These are phyloP conservation scores for Aureobasidium pullulans DNA, from an alignment of 2,329 filamentous ascomycete genomes.

Conservation along the genomic window DNA sequence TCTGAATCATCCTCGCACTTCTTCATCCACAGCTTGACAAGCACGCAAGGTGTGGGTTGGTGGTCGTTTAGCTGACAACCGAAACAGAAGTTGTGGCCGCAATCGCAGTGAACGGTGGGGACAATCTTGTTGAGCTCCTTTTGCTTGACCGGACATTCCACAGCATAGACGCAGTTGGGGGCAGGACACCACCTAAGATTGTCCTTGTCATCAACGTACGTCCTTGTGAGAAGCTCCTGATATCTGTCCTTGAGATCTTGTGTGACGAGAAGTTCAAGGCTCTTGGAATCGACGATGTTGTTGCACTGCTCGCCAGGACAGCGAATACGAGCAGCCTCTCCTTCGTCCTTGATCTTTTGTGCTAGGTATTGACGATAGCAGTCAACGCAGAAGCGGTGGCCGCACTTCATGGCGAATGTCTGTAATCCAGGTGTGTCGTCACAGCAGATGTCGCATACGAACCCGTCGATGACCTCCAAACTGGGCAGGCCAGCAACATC, in stretches of 20 bases:
- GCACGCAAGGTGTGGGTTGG: conserved; percentile 80
- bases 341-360: conserved; percentile 92
- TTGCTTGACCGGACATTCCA: conserved; percentile 82
- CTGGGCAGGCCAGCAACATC: conserved; percentile 55
- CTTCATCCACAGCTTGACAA: conserved; percentile 94
- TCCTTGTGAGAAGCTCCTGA: conserved; percentile 77
- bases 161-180: conserved; percentile 89
- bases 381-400: conserved; percentile 83
- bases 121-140: conserved; percentile 80
- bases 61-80: conserved; percentile 86
- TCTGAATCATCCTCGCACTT: conserved; percentile 98
- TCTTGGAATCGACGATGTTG: conserved; percentile 83
- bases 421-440: conserved; percentile 71
- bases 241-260: conserved; percentile 60
- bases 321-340: conserved; percentile 88
- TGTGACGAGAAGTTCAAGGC: conserved; percentile 67
- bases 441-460: conserved; percentile 92
- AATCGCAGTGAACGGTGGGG: conserved; percentile 79
- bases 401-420: conserved; percentile 92
- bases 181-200: conserved; percentile 96
- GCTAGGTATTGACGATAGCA: conserved; percentile 88
- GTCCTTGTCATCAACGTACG: conserved; percentile 95
- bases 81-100: conserved; percentile 87
- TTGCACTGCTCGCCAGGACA: conserved; percentile 84
- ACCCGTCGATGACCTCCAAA: conserved; percentile 65